Evolutionary conservation across 257 asterid species (phyloP), one percentile per base, ranked within the genome.

Genomic region (Ligustrum vulgare): DNA sequence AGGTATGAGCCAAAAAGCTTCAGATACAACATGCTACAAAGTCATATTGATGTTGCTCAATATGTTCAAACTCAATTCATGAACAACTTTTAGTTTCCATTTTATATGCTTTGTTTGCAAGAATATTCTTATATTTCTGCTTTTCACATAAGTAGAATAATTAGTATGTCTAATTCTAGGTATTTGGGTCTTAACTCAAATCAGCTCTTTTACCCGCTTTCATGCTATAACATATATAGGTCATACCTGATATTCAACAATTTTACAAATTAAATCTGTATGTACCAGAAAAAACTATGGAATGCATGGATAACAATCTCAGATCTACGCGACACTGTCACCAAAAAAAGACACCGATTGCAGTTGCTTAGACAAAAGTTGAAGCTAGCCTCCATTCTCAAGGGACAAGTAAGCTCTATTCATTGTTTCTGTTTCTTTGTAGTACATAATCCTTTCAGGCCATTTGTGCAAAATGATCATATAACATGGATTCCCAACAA

Each of bases 231-330:
- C 62, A 16, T 18, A n/a, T 18, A n/a, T 1, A 2, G 5, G 63
- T n/a, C 63, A 54, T 23, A 23, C 16, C 31, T 23, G 32, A 11
- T 58, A 58, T 58, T 58, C 66, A 1, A 35, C 25, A 47, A 36
- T 16, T 65, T 70, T 75, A 51, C 80, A 9, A 79, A 69, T 67
- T 54, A n/a, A 56, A 39, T 23, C 49, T 69, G 23, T 69, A 54
- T 75, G 35, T 69, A 56, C 78, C 89, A 89, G 95, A 86, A 86
- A 80, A 80, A 75, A 68, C 82, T 89, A 11, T 87, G 95, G 92
- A 88, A 88, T 77, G 92, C 95, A 22, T 89, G 92, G 91, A 89
- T 87, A 80, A 82, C 88, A 73, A 87, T 87, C 76, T 89, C 95
- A 49, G 88, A 87, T 68, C 76, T 89, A 74, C 88, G 95, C 22